Conservation (phyloP, 116 monocot genomes). For the Zostera marina region DNA sequence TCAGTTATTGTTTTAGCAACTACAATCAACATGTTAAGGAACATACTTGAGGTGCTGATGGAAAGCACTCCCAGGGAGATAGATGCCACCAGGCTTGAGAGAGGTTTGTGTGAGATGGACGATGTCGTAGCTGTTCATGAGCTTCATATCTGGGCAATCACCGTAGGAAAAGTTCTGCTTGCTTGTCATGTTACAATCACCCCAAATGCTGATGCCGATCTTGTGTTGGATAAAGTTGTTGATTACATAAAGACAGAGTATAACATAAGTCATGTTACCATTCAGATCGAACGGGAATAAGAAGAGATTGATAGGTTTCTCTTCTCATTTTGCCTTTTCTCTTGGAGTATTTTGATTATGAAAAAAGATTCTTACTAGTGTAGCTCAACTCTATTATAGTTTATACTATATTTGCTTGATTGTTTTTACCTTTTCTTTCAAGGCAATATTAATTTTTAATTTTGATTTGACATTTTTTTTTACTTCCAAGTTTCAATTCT, state of each 20-base stretch:
- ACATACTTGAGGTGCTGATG: conserved; percentile 49
- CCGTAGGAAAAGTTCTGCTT: conserved; percentile 44
- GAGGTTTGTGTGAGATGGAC: conserved; percentile 27
- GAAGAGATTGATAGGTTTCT: background rate
- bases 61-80: conserved; percentile 53
- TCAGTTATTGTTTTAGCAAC: conserved; percentile 33
- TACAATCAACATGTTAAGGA: conserved; percentile 36
- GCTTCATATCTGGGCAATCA: conserved; percentile 50
- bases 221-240: conserved; percentile 27
- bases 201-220: conserved; percentile 28
- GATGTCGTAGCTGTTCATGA: conserved; percentile 44
- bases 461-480: no score
- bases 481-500: no score
- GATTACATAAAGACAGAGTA: conserved; percentile 42
- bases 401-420: no score
- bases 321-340: background rate
- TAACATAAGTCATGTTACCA: conserved; percentile 56
- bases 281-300: conserved; percentile 42
- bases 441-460: no score
- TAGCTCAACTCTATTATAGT: background rate
- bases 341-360: background rate
- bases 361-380: background rate
- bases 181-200: conserved; percentile 42
- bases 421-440: no score
- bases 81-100: conserved; percentile 36